Conservation (phyloP, 768 basidiomycete genomes). For the Daedaleopsis nitida region DNA sequence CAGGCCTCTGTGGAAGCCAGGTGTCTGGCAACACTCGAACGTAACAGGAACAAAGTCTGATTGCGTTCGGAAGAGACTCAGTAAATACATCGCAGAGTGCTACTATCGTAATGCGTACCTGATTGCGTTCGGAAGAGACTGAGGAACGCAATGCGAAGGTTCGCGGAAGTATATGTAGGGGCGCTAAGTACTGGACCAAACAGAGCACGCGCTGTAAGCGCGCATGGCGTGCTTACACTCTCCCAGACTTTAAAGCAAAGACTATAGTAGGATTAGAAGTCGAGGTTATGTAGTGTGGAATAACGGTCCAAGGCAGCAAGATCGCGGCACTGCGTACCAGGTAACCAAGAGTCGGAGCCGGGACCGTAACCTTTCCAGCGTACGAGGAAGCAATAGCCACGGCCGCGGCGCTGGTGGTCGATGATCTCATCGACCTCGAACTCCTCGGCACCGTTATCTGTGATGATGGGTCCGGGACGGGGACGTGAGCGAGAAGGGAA, state of each 20-base stretch:
- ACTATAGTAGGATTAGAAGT: not conserved
- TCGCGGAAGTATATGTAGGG: too few species aligned
- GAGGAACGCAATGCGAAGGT: too few species aligned
- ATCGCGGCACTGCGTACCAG: conserved; percentile 26
- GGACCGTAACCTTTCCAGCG: conserved; percentile 34
- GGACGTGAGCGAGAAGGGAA: conserved; percentile 37
- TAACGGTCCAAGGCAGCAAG: conserved; percentile 26
- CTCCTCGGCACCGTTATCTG: conserved; percentile 30
- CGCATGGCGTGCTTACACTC: too few species aligned
- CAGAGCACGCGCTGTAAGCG: too few species aligned
- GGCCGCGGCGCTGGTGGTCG: conserved; percentile 26
- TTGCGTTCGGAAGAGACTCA: too few species aligned
- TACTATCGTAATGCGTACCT: too few species aligned
- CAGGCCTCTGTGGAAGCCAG: too few species aligned
- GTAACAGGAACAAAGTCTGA: too few species aligned
- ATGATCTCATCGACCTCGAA: conserved; percentile 33
- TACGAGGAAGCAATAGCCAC: conserved; percentile 35
- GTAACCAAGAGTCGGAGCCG: conserved; percentile 33
- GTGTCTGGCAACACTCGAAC: too few species aligned
- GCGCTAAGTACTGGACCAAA: too few species aligned
- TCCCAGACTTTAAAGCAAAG: not conserved
- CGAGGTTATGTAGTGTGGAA: not conserved
- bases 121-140: too few species aligned
- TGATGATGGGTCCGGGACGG: conserved; percentile 30
- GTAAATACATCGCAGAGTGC: too few species aligned